Evolutionary conservation across 345 rosid genomes (phyloP).

Genomic region (Syzygium oleosum): DNA sequence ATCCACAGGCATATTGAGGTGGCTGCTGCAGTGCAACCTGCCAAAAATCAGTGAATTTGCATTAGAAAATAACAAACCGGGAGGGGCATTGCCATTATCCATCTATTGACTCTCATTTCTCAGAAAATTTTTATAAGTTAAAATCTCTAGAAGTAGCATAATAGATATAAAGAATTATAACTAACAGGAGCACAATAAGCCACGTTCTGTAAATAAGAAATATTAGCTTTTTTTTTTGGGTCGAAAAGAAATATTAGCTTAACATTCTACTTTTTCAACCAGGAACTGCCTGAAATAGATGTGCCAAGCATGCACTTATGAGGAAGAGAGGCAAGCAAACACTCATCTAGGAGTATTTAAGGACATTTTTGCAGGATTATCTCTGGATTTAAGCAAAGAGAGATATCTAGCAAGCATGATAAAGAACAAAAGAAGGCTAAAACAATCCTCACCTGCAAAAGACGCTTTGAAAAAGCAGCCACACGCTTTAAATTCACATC

Average conservation of each 20-base stretch:
- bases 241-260: background rate
- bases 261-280: background rate
- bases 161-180: background rate
- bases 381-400: background rate
- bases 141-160: background rate
- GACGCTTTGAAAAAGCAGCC: slow-evolving; percentile 80
- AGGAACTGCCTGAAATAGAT: background rate
- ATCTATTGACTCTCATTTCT: background rate
- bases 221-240: background rate
- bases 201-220: background rate
- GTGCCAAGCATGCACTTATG: background rate
- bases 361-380: background rate
- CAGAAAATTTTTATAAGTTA: background rate
- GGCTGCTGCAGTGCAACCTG: slow-evolving; percentile 97
- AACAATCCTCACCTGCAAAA: slow-evolving; percentile 48
- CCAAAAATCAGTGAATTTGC: slow-evolving; percentile 1
- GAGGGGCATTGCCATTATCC: background rate
- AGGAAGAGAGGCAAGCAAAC: background rate
- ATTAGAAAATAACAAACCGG: background rate
- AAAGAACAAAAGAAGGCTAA: background rate
- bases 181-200: background rate
- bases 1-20: slow-evolving; percentile 91
- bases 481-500: slow-evolving; percentile 86
- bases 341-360: background rate
- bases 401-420: background rate